Percentiles rank a stretch among this genome's conserved stretches.
These are phyloP conservation scores for Scheffersomyces lignicola DNA, from an alignment of 1,139 yeast genomes.

Conservation along the genomic window DNA sequence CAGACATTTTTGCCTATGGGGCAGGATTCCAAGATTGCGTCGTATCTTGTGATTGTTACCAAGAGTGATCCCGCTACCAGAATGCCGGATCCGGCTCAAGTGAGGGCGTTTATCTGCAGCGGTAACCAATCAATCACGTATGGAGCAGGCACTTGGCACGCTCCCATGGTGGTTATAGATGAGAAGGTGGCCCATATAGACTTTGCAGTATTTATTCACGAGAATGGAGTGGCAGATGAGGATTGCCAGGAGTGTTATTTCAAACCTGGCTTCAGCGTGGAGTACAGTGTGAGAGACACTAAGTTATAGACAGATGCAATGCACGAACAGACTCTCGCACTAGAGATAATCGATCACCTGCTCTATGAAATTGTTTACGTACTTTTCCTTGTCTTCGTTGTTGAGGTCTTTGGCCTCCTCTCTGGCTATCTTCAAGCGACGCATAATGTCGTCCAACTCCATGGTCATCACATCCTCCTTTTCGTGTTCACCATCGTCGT, in stretches of 20 bases:
- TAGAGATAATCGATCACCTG: constrained; percentile 40
- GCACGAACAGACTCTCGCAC: constrained; percentile 1
- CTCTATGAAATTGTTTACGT: constrained; percentile 34
- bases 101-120: constrained; percentile 69
- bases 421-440: constrained; percentile 32
- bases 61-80: constrained; percentile 41
- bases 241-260: constrained; percentile 82
- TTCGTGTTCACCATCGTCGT: constrained; percentile 11
- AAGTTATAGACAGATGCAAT: not conserved
- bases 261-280: constrained; percentile 56
- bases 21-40: constrained; percentile 43
- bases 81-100: constrained; percentile 60
- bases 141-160: constrained; percentile 73
- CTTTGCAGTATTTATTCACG: constrained; percentile 84
- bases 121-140: constrained; percentile 92
- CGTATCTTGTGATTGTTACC: constrained; percentile 84
- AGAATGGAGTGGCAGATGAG: constrained; percentile 74
- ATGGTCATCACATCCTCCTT: constrained; percentile 9
- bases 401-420: constrained; percentile 24
- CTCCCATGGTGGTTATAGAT: constrained; percentile 85
- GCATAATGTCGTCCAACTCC: constrained; percentile 29
- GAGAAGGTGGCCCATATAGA: constrained; percentile 56
- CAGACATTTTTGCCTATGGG: constrained; percentile 94
- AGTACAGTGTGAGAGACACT: constrained; percentile 19
- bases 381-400: constrained; percentile 26